A percentile compares a stretch with the other conserved stretches of the same genome.
phyloP scores from a whole-genome alignment of 148 eudicot genomes.

The Vaccinium vitisidaea region DNA sequence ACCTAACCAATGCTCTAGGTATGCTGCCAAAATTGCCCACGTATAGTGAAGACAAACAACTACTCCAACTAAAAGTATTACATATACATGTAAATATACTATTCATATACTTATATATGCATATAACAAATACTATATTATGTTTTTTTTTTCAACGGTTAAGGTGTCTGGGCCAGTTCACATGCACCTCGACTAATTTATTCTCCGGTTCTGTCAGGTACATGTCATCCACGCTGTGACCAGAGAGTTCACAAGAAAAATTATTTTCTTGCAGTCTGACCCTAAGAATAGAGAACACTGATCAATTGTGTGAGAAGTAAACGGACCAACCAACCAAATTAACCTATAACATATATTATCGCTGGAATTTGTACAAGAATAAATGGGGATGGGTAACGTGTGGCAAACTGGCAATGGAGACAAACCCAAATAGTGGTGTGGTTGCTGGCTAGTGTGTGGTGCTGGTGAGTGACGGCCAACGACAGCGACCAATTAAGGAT shows the following conservation, averaged over 20 bases:
- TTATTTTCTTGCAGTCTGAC: no score
- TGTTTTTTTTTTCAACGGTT: no score
- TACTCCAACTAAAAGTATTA: not conserved
- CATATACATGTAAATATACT: not conserved
- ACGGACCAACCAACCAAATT: no score
- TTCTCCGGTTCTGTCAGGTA: no score
- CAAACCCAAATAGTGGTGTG: constrained; percentile 7
- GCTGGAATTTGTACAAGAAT: not conserved
- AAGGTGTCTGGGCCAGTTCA: no score
- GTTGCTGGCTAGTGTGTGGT: not conserved
- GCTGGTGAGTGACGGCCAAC: constrained; percentile 5
- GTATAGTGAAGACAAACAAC: not conserved
- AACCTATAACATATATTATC: not conserved
- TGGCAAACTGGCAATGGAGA: not conserved
- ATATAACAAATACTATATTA: not conserved
- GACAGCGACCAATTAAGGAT: not conserved
- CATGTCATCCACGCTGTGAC: no score
- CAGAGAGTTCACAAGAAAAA: no score
- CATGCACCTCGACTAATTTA: no score
- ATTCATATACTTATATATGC: no score
- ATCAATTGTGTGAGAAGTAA: no score
- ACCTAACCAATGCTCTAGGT: not conserved
- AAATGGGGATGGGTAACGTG: not conserved
- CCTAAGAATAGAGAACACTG: no score
- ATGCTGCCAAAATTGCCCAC: not conserved